phyloP scores from a whole-genome alignment of 192 early-diverging fungal species.

The Funneliformis geosporum region DNA sequence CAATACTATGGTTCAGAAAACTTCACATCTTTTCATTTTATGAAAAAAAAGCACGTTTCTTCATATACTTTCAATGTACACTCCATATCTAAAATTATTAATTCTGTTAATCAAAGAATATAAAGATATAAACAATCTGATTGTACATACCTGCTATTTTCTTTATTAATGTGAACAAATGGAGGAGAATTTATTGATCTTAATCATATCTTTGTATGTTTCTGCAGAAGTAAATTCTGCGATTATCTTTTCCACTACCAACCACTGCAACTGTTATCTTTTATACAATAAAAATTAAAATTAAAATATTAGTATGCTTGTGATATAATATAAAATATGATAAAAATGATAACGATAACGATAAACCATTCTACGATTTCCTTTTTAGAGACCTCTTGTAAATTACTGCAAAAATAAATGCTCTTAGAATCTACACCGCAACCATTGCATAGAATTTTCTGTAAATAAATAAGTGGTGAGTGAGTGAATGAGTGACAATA shows the following conservation, averaged over 20 bases:
- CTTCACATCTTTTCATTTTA: background rate
- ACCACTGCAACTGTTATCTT: background rate
- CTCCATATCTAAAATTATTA: background rate
- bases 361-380: too few species aligned
- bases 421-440: too few species aligned
- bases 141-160: background rate
- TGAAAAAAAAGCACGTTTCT: background rate
- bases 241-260: background rate
- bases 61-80: background rate
- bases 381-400: too few species aligned
- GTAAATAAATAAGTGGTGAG: too few species aligned
- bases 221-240: background rate
- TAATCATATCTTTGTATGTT: background rate
- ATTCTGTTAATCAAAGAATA: background rate
- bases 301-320: too few species aligned
- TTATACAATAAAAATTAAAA: too few species aligned
- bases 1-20: background rate
- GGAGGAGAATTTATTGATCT: conserved; percentile 7
- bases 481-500: too few species aligned
- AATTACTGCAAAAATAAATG: too few species aligned
- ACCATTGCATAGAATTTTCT: too few species aligned
- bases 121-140: background rate
- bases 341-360: too few species aligned
- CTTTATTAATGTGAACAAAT: background rate
- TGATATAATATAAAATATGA: background rate